A percentile compares a stretch with the other conserved stretches of the same genome.
These are phyloP conservation scores for Solanum paucissectum DNA, from an alignment of 257 asterid genomes.

Conservation along the genomic window DNA sequence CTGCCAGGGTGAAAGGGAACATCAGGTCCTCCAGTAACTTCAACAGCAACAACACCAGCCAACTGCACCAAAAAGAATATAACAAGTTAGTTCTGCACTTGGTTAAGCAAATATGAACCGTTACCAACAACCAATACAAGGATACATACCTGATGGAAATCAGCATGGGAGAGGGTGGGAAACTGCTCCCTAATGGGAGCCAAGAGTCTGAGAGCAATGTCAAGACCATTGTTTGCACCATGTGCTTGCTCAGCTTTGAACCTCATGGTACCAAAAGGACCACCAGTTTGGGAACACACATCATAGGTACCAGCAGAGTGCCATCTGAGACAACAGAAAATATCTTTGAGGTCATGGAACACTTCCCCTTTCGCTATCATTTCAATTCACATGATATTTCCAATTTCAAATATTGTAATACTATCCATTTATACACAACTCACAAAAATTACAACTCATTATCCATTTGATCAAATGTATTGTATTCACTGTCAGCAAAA, in stretches of 20 bases:
- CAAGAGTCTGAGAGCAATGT: constrained; percentile 54
- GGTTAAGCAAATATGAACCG: background rate
- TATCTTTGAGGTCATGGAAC: background rate
- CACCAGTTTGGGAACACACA: constrained; percentile 53
- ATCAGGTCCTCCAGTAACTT: constrained; percentile 93
- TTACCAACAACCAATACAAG: background rate
- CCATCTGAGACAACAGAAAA: constrained; percentile 45
- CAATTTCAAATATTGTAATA: background rate
- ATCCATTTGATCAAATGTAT: background rate
- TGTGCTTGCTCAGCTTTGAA: constrained; percentile 57
- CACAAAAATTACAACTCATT: background rate
- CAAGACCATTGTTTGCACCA: constrained; percentile 64
- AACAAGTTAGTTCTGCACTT: background rate
- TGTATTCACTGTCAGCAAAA: background rate
- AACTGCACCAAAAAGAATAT: constrained; percentile 20
- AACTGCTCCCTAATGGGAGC: constrained; percentile 67
- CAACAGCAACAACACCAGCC: constrained; percentile 93
- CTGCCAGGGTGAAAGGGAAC: constrained; percentile 87
- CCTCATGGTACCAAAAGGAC: constrained; percentile 91
- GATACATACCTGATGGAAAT: constrained; percentile 51
- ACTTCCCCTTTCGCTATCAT: background rate
- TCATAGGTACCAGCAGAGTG: constrained; percentile 93
- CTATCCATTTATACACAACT: background rate
- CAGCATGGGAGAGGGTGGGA: constrained; percentile 57
- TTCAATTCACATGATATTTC: background rate